phyloP scores from a whole-genome alignment of 306 rosid genomes.

The Quercus ilex region DNA sequence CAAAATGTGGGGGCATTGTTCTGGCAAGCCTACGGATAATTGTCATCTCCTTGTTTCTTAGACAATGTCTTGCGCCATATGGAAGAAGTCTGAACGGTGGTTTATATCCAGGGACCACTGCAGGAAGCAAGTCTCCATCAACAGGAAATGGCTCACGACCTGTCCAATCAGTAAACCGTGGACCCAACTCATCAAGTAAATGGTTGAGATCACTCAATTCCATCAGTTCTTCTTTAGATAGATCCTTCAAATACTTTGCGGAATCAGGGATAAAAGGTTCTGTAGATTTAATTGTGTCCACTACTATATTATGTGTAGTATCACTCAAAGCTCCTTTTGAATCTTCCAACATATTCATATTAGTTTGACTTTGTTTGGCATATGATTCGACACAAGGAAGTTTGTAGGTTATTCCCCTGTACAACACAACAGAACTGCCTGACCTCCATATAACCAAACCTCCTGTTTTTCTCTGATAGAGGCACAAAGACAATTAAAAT shows the following conservation, averaged over 20 bases:
- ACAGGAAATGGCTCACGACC: constrained; percentile 93
- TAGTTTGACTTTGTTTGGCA: constrained; percentile 24
- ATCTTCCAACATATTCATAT: constrained; percentile 13
- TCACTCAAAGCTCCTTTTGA: constrained; percentile 24
- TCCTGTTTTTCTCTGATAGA: constrained; percentile 70
- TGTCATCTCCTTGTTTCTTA: constrained; percentile 67
- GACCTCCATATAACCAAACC: constrained; percentile 94
- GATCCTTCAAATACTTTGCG: constrained; percentile 45
- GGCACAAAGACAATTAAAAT: constrained; percentile 14
- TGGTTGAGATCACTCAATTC: constrained; percentile 61
- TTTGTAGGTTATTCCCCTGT: constrained; percentile 78
- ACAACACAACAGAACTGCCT: constrained; percentile 76
- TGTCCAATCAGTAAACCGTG: constrained; percentile 79
- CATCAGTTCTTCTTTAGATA: constrained; percentile 50
- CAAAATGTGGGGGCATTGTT: constrained; percentile 84
- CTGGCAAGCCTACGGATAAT: constrained; percentile 68
- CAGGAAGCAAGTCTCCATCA: constrained; percentile 86
- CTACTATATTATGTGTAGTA: background rate
- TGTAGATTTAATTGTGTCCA: constrained; percentile 25
- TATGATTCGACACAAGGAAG: constrained; percentile 64
- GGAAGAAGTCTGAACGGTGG: constrained; percentile 83
- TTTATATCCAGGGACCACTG: constrained; percentile 58
- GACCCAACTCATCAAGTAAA: constrained; percentile 83
- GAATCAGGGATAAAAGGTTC: constrained; percentile 28
- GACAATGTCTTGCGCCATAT: constrained; percentile 52